These are phyloP conservation scores for Kwoniella shivajii DNA, from an alignment of 1,284 basidiomycete species.

Conservation along the genomic window DNA sequence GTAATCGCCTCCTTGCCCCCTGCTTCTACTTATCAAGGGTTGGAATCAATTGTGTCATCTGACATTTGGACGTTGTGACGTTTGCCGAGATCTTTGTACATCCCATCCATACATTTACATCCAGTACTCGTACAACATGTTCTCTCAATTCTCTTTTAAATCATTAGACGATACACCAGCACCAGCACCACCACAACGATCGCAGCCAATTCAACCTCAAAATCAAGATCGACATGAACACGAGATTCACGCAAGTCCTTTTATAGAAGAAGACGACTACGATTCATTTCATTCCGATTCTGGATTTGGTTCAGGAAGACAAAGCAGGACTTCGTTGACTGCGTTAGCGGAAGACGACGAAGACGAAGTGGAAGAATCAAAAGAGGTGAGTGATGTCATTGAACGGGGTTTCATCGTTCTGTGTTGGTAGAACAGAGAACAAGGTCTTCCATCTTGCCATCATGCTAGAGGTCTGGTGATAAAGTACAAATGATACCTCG, in stretches of 20 bases:
- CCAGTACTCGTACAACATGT: no score
- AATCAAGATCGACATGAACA: not conserved
- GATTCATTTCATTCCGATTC: slow-evolving; percentile 7
- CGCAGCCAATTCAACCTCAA: not conserved
- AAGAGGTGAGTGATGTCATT: not conserved
- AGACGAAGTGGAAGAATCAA: slow-evolving; percentile 6
- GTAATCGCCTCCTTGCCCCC: no score
- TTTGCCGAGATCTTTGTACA: no score
- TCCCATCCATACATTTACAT: no score
- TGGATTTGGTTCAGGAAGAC: slow-evolving; percentile 7
- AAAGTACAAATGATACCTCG: no score
- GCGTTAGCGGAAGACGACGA: slow-evolving; percentile 12
- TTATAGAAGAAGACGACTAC: slow-evolving; percentile 8
- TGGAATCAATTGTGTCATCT: no score
- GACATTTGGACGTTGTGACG: no score
- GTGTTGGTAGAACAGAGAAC: no score
- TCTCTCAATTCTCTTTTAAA: slow-evolving; percentile 16
- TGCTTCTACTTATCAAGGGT: no score
- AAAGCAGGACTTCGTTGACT: slow-evolving; percentile 8
- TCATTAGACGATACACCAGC: slow-evolving; percentile 3
- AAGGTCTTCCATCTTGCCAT: not conserved
- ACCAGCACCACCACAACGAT: not conserved
- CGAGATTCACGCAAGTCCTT: not conserved
- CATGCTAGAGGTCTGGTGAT: not conserved
- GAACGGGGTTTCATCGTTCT: not conserved